Conservation (phyloP, 371 early-diverging fungal species). For the Synchytrium microbalum region DNA sequence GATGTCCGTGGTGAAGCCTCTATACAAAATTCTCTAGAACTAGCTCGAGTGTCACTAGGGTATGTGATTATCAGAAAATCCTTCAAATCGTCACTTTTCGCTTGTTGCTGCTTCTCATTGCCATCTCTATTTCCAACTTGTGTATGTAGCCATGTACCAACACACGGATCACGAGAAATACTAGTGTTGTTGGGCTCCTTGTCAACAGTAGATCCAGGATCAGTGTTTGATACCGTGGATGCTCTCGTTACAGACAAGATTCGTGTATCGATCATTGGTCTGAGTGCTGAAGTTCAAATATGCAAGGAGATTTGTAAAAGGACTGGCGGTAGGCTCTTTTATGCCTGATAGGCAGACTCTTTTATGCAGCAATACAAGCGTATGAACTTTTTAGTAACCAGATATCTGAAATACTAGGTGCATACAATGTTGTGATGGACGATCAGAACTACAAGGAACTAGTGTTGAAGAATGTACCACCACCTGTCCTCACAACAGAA, state of each 20-base stretch:
- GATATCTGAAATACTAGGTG: conserved; percentile 39
- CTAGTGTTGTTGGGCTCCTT: conserved; percentile 76
- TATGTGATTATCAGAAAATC: conserved; percentile 24
- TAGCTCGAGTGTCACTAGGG: conserved; percentile 60
- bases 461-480: conserved; percentile 25
- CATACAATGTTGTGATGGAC: conserved; percentile 76
- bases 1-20: conserved; percentile 86
- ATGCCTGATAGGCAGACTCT: background rate
- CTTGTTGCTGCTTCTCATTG: conserved; percentile 16
- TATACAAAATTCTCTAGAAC: conserved; percentile 81
- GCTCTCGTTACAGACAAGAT: conserved; percentile 58
- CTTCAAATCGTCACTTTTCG: background rate
- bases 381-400: background rate
- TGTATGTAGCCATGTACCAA: conserved; percentile 65
- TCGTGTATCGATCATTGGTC: conserved; percentile 74
- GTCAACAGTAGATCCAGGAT: conserved; percentile 86
- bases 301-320: conserved; percentile 61
- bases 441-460: conserved; percentile 60
- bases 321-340: conserved; percentile 57
- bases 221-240: conserved; percentile 76
- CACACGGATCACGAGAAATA: conserved; percentile 86
- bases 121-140: background rate
- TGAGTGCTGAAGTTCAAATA: conserved; percentile 86
- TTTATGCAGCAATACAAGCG: background rate
- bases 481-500: conserved; percentile 64